Percentiles rank a stretch among this genome's conserved stretches.
Evolutionary conservation across 306 rosid species (phyloP).

Genomic region (Cucumis cinereus): DNA sequence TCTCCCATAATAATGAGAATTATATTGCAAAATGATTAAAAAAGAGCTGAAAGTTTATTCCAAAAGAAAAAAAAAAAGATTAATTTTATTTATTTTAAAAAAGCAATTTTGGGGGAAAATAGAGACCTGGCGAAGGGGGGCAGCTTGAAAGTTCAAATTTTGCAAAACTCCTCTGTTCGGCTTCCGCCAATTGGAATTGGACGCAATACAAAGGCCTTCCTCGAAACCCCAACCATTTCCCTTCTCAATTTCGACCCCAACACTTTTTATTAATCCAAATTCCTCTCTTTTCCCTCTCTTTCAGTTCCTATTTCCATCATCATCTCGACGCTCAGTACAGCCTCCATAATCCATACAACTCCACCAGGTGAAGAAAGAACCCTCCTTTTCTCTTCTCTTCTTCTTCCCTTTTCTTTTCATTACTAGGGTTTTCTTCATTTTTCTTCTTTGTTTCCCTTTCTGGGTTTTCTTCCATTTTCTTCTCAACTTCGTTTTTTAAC

Average conservation of each 20-base stretch:
- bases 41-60: no score
- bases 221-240: not conserved
- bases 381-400: not conserved
- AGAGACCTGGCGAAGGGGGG: not conserved
- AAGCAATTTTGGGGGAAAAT: not conserved
- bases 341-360: not conserved
- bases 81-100: no score
- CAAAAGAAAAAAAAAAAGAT: no score
- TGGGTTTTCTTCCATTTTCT: not conserved
- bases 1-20: not conserved
- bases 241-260: not conserved
- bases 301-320: constrained; percentile 7
- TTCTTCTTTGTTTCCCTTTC: not conserved
- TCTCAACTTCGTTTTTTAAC: not conserved
- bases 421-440: not conserved
- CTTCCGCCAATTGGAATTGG: not conserved
- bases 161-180: not conserved
- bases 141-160: not conserved
- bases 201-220: not conserved
- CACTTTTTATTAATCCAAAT: not conserved
- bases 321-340: not conserved
- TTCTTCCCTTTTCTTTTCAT: not conserved
- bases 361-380: not conserved
- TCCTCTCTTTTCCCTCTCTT: constrained; percentile 41
- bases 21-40: no score